Evolutionary conservation across 371 early-diverging fungal genomes (phyloP).

Genomic region (Zychaea mexicana): DNA sequence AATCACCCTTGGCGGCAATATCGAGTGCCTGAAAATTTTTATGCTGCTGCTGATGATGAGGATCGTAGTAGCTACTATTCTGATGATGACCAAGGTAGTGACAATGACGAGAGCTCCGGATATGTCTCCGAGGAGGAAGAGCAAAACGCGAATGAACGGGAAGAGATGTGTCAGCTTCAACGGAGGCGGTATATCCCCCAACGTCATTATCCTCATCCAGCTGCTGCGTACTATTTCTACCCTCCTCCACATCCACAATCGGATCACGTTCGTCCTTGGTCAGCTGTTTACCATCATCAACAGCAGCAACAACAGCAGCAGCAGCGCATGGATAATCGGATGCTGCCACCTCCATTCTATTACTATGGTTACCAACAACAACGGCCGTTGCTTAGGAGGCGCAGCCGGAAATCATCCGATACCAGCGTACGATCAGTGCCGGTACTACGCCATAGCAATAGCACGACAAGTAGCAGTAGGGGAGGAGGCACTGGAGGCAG

Average conservation of each 20-base stretch:
- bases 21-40: background rate
- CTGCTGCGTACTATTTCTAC: background rate
- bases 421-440: background rate
- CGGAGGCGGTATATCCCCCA: background rate
- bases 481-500: background rate
- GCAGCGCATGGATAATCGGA: background rate
- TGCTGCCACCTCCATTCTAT: background rate
- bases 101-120: background rate
- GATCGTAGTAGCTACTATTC: background rate
- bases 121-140: slow-evolving; percentile 7
- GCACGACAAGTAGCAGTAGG: background rate
- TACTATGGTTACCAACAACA: background rate
- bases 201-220: background rate
- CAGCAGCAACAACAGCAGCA: background rate
- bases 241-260: background rate
- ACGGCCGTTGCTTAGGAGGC: background rate
- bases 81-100: background rate
- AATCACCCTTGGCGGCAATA: background rate
- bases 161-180: background rate
- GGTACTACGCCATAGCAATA: background rate
- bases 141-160: background rate
- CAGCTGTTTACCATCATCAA: slow-evolving; percentile 1
- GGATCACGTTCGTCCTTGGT: background rate
- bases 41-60: background rate
- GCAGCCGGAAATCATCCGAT: slow-evolving; percentile 3